Evolutionary conservation across 2,329 filamentous ascomycete species (phyloP).

Genomic region (Phyllosticta citrichinensis): DNA sequence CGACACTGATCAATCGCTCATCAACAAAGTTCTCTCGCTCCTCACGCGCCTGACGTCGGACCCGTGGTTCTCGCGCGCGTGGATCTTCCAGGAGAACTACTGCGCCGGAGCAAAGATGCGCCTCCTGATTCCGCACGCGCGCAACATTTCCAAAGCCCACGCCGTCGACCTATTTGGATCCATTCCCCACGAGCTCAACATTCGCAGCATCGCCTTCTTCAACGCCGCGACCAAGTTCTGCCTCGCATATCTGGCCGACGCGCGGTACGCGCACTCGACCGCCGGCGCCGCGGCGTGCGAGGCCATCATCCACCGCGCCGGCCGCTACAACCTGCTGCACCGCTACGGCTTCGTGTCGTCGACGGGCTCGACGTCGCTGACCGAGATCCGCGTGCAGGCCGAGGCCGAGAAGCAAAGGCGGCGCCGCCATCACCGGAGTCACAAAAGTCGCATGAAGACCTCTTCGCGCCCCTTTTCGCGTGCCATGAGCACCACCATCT

Average conservation of each 20-base stretch:
- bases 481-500: conserved; percentile 9
- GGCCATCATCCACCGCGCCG: background rate
- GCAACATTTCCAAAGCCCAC: background rate
- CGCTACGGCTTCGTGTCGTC: background rate
- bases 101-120: conserved; percentile 9
- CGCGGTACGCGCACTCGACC: background rate
- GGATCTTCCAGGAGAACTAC: conserved; percentile 13
- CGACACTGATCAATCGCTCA: background rate
- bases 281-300: background rate
- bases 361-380: background rate
- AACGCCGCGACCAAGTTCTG: conserved; percentile 10
- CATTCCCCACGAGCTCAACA: conserved; percentile 3
- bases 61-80: conserved; percentile 12
- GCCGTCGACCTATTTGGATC: background rate
- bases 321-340: conserved; percentile 6
- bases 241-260: background rate
- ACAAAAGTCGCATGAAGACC: background rate
- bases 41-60: conserved; percentile 8
- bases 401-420: background rate
- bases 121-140: conserved; percentile 4
- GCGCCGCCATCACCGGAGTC: background rate
- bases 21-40: background rate
- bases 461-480: background rate
- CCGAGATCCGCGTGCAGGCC: background rate
- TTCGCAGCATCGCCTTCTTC: conserved; percentile 6